Base-by-base conservation (phyloP, 352 stramenopile genomes). In the Globisporangium iwayamae region DNA sequence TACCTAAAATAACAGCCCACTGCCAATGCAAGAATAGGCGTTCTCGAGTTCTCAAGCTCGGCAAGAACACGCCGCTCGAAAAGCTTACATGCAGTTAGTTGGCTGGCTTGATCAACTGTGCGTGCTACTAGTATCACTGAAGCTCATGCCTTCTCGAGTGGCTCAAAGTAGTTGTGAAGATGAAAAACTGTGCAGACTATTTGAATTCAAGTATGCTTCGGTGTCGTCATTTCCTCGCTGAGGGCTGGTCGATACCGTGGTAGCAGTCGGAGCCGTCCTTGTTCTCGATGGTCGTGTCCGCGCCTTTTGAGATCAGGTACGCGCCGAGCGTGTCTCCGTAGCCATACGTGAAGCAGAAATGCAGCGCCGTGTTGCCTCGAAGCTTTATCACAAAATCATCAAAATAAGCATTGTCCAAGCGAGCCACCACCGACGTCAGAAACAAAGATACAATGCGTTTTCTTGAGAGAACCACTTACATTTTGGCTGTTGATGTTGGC, bases 341-440 rank as follows among this genome's bases (percentile, higher is more conserved):
- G 28, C 85, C 87, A 63, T 96, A 97, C 20, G 81, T 79, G 63
- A 95, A 97, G 71, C 89, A 97, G 62, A 96, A 97, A 52, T 97
- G 91, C 46, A 97, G 75, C 18, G 89, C 82, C 7, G 90, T 97
- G 66, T 97, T 97, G 25, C 90, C 87, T 64, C 83, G 81, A 45
- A 82, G 73, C 81, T 90, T 47, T 14, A 28, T 20, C 6, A 30
- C 7, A 20, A 13, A 43, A 51, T 13, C 4, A 71, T 36, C 14
- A 48, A 61, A 39, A 30, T 34, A 18, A 10, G 22, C 55, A 20
- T 56, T 25, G 41, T 62, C 30, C 61, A 28, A 22, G 4, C 7
- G 34, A 22, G 4, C 7, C 7, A 22, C 43, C 18, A 22, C 2
- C 43, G 22, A n/a, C 16, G 4, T 3, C 41, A 47, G 18, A 20